Conservation (phyloP, 176 grass and related monocot genomes). For the Rhynchospora pubera region DNA sequence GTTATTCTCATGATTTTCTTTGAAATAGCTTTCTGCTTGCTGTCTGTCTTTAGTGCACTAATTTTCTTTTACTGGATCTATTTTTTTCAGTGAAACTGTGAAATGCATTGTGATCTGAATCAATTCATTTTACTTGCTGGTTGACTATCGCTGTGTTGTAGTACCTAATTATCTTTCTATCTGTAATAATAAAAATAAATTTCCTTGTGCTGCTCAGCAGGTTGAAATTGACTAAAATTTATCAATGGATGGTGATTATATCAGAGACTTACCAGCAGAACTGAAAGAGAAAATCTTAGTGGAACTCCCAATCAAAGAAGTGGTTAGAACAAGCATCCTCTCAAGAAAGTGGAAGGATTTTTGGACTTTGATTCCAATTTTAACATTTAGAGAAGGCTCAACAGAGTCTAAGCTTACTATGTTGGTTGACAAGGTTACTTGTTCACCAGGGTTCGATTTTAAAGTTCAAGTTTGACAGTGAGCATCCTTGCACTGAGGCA, state of each 20-base stretch:
- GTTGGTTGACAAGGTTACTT: constrained; percentile 14
- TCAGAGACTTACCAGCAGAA: constrained; percentile 33
- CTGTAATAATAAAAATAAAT: too few relatives aligned
- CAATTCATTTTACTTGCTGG: too few relatives aligned
- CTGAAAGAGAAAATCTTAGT: constrained; percentile 42
- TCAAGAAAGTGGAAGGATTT: constrained; percentile 36
- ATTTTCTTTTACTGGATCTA: too few relatives aligned
- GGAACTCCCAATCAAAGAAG: constrained; percentile 41
- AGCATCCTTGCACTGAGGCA: neutral
- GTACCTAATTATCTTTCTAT: too few relatives aligned
- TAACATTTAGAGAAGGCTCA: constrained; percentile 23
- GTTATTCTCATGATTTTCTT: too few relatives aligned
- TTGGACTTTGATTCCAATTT: constrained; percentile 36
- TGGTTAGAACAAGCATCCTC: constrained; percentile 30
- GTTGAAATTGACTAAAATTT: too few relatives aligned
- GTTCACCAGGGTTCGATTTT: constrained; percentile 36
- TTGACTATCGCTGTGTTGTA: too few relatives aligned
- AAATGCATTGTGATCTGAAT: too few relatives aligned
- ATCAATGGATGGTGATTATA: constrained; percentile 21
- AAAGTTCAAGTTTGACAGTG: constrained; percentile 21
- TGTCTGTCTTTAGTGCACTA: too few relatives aligned
- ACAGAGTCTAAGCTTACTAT: neutral
- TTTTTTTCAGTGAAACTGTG: too few relatives aligned
- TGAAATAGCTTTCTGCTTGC: too few relatives aligned
- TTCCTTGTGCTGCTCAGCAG: too few relatives aligned